Evolutionary conservation across 139 green algal species (phyloP).

Genomic region (Raphidocelis subcapitata): DNA sequence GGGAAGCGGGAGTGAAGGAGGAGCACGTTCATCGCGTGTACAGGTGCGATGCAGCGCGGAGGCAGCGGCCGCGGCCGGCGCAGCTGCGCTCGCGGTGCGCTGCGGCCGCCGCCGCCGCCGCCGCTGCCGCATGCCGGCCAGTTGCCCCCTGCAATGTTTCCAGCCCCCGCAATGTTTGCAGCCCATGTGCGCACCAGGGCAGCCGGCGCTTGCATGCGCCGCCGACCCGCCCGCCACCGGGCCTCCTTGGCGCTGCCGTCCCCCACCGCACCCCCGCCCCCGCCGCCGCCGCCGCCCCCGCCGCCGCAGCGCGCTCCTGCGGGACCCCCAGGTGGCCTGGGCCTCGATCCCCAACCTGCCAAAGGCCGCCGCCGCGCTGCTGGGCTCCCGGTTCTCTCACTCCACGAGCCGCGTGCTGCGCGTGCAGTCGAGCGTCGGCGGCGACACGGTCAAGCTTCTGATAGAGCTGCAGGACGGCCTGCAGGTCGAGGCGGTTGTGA

Average conservation of each 20-base stretch:
- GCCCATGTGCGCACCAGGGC: too few relatives aligned
- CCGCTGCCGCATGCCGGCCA: too few relatives aligned
- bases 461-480: constrained; percentile 88
- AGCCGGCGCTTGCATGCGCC: not conserved
- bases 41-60: too few relatives aligned
- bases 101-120: too few relatives aligned
- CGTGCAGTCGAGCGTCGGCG: constrained; percentile 53
- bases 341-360: constrained; percentile 72
- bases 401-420: constrained; percentile 50
- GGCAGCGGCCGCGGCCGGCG: too few relatives aligned
- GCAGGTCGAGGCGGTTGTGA: constrained; percentile 86
- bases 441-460: constrained; percentile 85
- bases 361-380: constrained; percentile 47
- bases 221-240: not conserved
- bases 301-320: constrained; percentile 57
- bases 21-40: too few relatives aligned
- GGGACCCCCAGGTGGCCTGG: constrained; percentile 51
- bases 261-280: not conserved
- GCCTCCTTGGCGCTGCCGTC: not conserved
- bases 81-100: too few relatives aligned
- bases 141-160: too few relatives aligned
- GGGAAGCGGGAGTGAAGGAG: too few relatives aligned
- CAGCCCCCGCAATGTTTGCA: too few relatives aligned
- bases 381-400: constrained; percentile 57
- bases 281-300: not conserved